These are phyloP conservation scores for Alternaria brassicicola DNA, from an alignment of 2,329 filamentous ascomycete genomes.

Conservation along the genomic window DNA sequence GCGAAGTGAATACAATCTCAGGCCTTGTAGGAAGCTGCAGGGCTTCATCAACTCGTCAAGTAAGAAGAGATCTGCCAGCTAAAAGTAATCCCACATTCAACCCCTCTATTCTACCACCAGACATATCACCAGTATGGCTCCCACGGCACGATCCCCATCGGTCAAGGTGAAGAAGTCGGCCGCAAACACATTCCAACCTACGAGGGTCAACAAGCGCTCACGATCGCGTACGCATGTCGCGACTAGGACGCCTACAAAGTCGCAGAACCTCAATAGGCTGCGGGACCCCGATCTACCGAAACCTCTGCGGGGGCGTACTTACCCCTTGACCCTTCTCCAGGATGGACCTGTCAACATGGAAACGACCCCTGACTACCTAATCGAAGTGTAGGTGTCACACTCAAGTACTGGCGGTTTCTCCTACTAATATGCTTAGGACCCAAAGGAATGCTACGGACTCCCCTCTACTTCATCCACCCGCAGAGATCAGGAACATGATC, in stretches of 20 bases:
- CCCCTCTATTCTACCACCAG: no score
- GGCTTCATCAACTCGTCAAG: no score
- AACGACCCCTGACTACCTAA: not conserved
- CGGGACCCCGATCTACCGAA: not conserved
- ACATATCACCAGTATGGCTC: not conserved
- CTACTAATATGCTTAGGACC: not conserved
- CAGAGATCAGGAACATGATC: constrained; percentile 8
- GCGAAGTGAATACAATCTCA: no score
- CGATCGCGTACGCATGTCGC: not conserved
- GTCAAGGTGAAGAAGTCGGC: not conserved
- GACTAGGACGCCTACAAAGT: not conserved
- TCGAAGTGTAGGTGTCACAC: not conserved
- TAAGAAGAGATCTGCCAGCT: no score
- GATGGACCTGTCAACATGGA: constrained; percentile 3
- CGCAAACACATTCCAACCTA: not conserved
- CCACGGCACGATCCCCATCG: not conserved
- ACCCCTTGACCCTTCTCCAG: not conserved
- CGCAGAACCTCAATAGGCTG: not conserved
- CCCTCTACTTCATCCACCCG: constrained; percentile 8
- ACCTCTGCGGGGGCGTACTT: not conserved
- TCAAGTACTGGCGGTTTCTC: not conserved
- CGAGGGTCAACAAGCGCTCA: not conserved
- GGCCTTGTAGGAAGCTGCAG: no score
- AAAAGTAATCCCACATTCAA: no score
- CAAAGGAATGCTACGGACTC: not conserved